Conservation (phyloP, 306 rosid species). For the Amphicarpaea edgeworthii region DNA sequence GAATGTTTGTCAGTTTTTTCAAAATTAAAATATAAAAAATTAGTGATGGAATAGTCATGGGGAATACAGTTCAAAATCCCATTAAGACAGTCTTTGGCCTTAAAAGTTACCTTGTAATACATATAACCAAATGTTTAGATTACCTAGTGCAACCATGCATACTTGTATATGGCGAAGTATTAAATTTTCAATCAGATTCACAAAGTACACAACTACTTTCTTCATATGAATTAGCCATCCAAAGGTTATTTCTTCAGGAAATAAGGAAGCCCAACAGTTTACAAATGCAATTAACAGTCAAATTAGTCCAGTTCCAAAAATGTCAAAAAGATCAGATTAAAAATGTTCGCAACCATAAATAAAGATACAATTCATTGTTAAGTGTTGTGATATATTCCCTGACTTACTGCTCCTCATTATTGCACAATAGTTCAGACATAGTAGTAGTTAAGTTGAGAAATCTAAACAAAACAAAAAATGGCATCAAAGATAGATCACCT, state of each 20-base stretch:
- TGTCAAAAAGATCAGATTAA: conserved; percentile 25
- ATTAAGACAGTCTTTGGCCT: not conserved
- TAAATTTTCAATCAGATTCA: conserved; percentile 32
- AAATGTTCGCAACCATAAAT: conserved; percentile 9
- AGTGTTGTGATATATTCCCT: conserved; percentile 5
- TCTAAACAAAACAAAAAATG: not conserved
- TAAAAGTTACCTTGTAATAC: conserved; percentile 21
- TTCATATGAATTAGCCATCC: conserved; percentile 23
- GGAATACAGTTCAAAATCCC: conserved; percentile 27
- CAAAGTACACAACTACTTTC: conserved; percentile 20
- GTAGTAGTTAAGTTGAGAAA: not conserved
- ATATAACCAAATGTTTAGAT: conserved; percentile 22
- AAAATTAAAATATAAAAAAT: conserved; percentile 19
- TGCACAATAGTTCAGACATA: not conserved
- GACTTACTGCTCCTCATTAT: conserved; percentile 25
- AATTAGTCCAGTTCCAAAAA: conserved; percentile 18
- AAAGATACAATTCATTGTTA: not conserved
- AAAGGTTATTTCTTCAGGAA: not conserved
- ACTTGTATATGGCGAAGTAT: conserved; percentile 17
- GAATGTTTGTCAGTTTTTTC: not conserved
- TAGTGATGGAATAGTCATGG: not conserved
- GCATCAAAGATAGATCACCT: conserved; percentile 50
- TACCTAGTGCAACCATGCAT: conserved; percentile 15
- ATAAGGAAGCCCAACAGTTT: conserved; percentile 22
- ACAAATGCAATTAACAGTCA: conserved; percentile 25